Evolutionary conservation across 1,139 yeast genomes (phyloP), one percentile per base, ranked within the genome.

Genomic region (Blastobotrys proliferans): DNA sequence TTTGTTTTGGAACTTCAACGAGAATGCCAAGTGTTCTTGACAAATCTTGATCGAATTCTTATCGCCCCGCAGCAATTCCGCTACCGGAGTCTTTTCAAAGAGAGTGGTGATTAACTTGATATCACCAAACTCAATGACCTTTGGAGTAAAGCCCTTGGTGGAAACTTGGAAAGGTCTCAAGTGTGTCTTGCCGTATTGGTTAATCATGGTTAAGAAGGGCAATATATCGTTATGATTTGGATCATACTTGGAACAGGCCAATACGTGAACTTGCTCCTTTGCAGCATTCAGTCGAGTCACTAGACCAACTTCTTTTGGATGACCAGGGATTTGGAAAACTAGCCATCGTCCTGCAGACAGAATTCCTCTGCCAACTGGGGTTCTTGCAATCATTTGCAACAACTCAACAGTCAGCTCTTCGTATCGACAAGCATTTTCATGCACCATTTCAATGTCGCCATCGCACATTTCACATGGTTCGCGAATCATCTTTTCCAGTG

Each of bases 341-440:
- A 86, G 60, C 43, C 84, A 59, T 48, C 87, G 70, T 8, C 94
- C 95, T 2, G 67, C 58, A 38, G 64, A 68, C 43, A 83, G 61
- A n/a, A 75, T 62, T 20, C 69, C 67, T 41, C 74, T 68, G 17
- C 76, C 64, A 2, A 70, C 57, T 2, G 81, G 72, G 43, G 74
- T 68, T 27, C 68, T 67, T 41, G 73, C 66, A 18, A 76, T 59
- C 42, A 74, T 77, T n/a, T 58, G 58, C 38, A 79, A 66, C 38
- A 83, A 67, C 21, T 72, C 65, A 6, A 16, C 13, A 22, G 37
- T 73, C 2, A 68, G 42, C 6, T 64, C 56, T 50, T 71, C 73
- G 52, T 77, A 77, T 34, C 70, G 69, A 1, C 67, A 63, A 41
- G 80, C 61, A 5, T 71, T 60, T 1, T 68, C 67, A 47, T 75